These are phyloP conservation scores for Pyricularia sp. DNA, from an alignment of 2,329 filamentous ascomycete species.

Conservation along the genomic window DNA sequence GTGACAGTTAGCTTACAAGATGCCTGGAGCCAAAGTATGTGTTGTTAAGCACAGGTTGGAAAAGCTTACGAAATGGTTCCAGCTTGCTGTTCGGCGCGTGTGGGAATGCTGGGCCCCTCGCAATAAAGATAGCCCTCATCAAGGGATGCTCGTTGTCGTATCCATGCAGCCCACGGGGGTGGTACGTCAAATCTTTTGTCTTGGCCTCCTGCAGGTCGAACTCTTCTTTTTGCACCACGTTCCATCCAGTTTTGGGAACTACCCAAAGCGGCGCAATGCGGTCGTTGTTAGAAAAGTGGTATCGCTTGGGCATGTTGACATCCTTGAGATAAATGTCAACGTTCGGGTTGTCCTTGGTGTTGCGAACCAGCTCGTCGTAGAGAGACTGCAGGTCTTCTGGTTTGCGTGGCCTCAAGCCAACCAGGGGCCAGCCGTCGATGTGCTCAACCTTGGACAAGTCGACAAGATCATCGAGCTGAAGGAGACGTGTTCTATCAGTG, in stretches of 20 bases:
- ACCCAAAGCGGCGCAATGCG: conserved; percentile 95
- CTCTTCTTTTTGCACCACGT: conserved; percentile 71
- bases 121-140: conserved; percentile 94
- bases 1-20: background rate
- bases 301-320: conserved; percentile 81
- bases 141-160: conserved; percentile 92
- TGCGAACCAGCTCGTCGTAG: conserved; percentile 50
- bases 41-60: background rate
- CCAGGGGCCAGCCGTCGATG: conserved; percentile 89
- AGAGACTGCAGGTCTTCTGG: conserved; percentile 55
- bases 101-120: conserved; percentile 84
- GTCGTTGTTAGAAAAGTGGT: conserved; percentile 80
- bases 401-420: conserved; percentile 75
- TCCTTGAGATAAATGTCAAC: conserved; percentile 84
- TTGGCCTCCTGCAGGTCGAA: conserved; percentile 64
- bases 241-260: conserved; percentile 86
- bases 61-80: conserved; percentile 69
- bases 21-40: background rate
- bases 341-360: conserved; percentile 52
- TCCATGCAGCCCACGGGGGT: conserved; percentile 79
- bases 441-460: conserved; percentile 71
- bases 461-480: conserved; percentile 85
- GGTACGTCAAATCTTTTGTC: conserved; percentile 57
- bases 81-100: conserved; percentile 74
- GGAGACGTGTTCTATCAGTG: conserved; percentile 67